phyloP scores from a whole-genome alignment of 805 yeast genomes.

The Nakazawaea siamensis region DNA sequence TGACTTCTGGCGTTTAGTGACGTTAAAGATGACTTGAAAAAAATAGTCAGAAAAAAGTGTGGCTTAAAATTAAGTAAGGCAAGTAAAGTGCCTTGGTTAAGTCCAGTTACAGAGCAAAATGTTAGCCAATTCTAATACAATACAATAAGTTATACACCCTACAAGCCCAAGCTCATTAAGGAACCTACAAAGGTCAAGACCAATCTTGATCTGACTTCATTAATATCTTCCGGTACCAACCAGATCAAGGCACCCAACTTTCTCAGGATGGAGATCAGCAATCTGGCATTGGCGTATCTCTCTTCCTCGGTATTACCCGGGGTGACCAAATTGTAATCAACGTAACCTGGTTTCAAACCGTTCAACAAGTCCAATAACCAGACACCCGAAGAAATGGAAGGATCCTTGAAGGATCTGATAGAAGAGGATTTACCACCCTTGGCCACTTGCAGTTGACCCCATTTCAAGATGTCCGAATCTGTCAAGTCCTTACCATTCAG shows the following conservation, averaged over 20 bases:
- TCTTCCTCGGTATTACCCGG: slow-evolving; percentile 79
- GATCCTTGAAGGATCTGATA: slow-evolving; percentile 81
- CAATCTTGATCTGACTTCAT: slow-evolving; percentile 90
- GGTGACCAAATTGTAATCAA: slow-evolving; percentile 86
- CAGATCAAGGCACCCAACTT: slow-evolving; percentile 96
- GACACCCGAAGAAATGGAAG: slow-evolving; percentile 65
- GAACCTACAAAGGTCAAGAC: slow-evolving; percentile 93
- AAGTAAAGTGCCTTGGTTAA: no score
- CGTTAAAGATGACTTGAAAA: no score
- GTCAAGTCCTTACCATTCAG: slow-evolving; percentile 67
- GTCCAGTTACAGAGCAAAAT: no score
- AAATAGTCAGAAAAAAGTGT: no score
- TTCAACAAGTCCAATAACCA: slow-evolving; percentile 84
- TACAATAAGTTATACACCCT: not conserved
- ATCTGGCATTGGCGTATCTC: slow-evolving; percentile 85
- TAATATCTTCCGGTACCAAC: slow-evolving; percentile 99
- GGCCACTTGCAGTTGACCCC: slow-evolving; percentile 85
- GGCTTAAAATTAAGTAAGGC: no score
- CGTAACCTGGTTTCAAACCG: slow-evolving; percentile 96
- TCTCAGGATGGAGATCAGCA: slow-evolving; percentile 97
- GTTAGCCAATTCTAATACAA: no score
- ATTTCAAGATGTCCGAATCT: slow-evolving; percentile 80
- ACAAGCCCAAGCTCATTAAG: slow-evolving; percentile 59
- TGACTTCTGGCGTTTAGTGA: no score
- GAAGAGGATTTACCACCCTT: slow-evolving; percentile 76